Evolutionary conservation across 2,329 filamentous ascomycete species (phyloP), one percentile per base, ranked within the genome.

Genomic region (Akanthomyces lecanii): DNA sequence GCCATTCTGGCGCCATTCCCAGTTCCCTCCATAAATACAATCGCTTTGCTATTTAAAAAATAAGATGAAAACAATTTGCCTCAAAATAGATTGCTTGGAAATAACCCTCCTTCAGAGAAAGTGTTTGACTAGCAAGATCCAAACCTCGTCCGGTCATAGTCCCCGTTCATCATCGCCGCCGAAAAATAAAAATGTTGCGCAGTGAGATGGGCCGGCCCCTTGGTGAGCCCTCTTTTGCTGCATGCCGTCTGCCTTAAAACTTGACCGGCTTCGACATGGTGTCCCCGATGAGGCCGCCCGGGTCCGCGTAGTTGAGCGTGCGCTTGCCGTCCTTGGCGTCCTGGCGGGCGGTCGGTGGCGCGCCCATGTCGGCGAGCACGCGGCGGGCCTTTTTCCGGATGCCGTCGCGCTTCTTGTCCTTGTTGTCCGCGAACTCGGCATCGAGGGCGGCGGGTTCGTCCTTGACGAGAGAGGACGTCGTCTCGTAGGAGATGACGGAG

Each of bases 371-470:
- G 55, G 71, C 67, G 36, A 74, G 67, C 57, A 74, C 69, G 52
- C 74, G 72, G 64, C 73, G 72, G 18, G 73, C 72, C 61, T 71
- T 71, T 61, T 74, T 70, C 52, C 72, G 71, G 63, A 74, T 70
- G 52, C 71, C 66, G 38, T 70, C 69, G 53, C 64, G 48, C 10
- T 65, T 56, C 33, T 62, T 53, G 14, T 58, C 25, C 23, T 56
- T 5, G 14, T 36, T 36, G 6, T 36, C 33, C 33, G 47, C 30
- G 10, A 42, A 38, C 1, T 33, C 18, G 12, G 12, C 33, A 21
- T 51, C 55, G 7, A 61, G 42, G 48, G 7, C 30, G 23, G 30
- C 12, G 18, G n/a, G 28, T 6, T 63, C 11, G 48, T 71, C 67
- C 66, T 75, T 72, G 66, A 65, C 59, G 68, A 68, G 68, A 61